These are phyloP conservation scores for Nigrograna mackinnonii DNA, from an alignment of 2,329 filamentous ascomycete genomes.

Conservation along the genomic window DNA sequence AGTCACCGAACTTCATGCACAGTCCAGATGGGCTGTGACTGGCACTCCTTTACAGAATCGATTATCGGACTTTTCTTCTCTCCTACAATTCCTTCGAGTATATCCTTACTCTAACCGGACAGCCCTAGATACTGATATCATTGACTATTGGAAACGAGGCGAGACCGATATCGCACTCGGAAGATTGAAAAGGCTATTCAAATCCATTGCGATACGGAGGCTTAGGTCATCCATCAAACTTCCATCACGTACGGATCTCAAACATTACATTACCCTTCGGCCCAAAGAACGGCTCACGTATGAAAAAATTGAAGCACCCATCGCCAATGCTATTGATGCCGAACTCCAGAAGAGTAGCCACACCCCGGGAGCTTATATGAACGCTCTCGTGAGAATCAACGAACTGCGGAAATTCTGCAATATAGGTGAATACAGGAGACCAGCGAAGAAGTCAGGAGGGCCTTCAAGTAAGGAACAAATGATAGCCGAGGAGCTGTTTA, in stretches of 20 bases:
- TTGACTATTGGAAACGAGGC: neutral
- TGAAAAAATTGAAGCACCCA: no score
- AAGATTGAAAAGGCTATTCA: slow-evolving; percentile 1
- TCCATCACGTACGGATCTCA: neutral
- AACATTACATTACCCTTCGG: no score
- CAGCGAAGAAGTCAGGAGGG: no score
- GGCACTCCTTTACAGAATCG: slow-evolving; percentile 98
- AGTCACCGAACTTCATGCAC: slow-evolving; percentile 92
- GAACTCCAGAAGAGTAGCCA: no score
- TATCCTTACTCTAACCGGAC: neutral
- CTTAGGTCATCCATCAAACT: neutral
- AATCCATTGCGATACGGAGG: slow-evolving; percentile 1
- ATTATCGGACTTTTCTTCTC: slow-evolving; percentile 93
- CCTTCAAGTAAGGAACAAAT: no score
- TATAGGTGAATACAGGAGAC: no score
- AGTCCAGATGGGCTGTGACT: slow-evolving; percentile 93
- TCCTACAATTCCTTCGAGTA: slow-evolving; percentile 82
- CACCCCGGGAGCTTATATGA: no score
- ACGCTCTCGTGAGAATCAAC: no score
- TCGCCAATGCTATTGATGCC: no score
- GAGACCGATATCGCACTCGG: neutral
- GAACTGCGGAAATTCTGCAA: no score
- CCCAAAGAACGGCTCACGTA: no score
- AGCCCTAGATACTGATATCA: neutral
- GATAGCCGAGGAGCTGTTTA: no score